phyloP scores from a whole-genome alignment of 805 yeast genomes.

The Candida michaelii region DNA sequence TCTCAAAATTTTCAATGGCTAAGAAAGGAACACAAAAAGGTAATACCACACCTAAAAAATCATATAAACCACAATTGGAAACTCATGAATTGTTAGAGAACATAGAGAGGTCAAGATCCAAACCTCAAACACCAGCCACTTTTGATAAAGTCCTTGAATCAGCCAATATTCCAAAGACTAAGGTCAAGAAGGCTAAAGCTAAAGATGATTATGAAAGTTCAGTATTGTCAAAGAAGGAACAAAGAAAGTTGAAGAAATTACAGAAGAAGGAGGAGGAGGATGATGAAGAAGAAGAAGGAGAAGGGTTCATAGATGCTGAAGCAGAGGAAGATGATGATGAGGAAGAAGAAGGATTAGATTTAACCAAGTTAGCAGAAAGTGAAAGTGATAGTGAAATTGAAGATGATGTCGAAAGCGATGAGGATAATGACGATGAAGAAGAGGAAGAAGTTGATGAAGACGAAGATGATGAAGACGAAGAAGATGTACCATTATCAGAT shows the following conservation, averaged over 20 bases:
- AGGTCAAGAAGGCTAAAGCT: conserved; percentile 15
- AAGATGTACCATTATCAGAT: conserved; percentile 78
- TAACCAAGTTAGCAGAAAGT: conserved; percentile 54
- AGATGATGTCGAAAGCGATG: conserved; percentile 48
- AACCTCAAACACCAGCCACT: conserved; percentile 18
- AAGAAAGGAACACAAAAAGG: conserved; percentile 8
- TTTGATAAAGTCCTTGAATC: conserved; percentile 11
- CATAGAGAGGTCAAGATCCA: conserved; percentile 25
- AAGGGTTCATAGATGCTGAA: conserved; percentile 22
- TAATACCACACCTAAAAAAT: conserved; percentile 8
- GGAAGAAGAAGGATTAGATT: conserved; percentile 39
- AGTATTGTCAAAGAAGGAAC: conserved; percentile 61
- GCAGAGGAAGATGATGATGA: conserved; percentile 40
- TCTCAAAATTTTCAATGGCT: conserved; percentile 25
- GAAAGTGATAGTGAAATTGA: conserved; percentile 43
- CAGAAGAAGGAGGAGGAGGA: conserved; percentile 28
- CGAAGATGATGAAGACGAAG: conserved; percentile 56
- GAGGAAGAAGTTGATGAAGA: conserved; percentile 48
- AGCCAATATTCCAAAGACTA: conserved; percentile 4
- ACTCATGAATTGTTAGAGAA: conserved; percentile 25
- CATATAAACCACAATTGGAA: conserved; percentile 34
- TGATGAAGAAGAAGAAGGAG: conserved; percentile 39
- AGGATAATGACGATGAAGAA: conserved; percentile 58
- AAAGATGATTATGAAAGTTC: conserved; percentile 45
- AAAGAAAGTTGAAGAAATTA: conserved; percentile 56